A percentile compares a stretch with the other conserved stretches of the same genome.
Evolutionary conservation across 2,329 filamentous ascomycete genomes (phyloP).

Genomic region (Xylaria sp.): DNA sequence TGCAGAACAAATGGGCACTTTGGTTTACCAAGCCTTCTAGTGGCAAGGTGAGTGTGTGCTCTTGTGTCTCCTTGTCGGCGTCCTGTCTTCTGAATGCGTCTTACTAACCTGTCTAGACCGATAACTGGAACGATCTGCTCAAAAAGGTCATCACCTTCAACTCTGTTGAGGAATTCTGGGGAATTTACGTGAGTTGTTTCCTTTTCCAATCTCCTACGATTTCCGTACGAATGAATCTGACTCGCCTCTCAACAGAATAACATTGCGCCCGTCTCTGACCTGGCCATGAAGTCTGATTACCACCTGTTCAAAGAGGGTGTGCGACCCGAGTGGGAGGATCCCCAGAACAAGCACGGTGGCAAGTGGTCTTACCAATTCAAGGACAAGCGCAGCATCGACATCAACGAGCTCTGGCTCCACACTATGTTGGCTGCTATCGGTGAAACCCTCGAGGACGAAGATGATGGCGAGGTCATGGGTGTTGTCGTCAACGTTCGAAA

Average conservation of each 20-base stretch:
- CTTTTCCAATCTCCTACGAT: neutral
- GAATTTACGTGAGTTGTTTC: conserved; percentile 75
- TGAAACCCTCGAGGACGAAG: conserved; percentile 92
- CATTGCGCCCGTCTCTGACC: conserved; percentile 90
- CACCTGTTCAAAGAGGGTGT: conserved; percentile 98
- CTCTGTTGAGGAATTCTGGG: conserved; percentile 99
- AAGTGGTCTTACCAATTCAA: conserved; percentile 99
- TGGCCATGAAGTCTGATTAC: conserved; percentile 97
- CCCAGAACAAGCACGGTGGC: conserved; percentile 97
- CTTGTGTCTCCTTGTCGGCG: neutral
- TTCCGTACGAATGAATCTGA: neutral
- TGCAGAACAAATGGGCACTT: conserved; percentile 96
- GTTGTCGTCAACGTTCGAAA: conserved; percentile 99
- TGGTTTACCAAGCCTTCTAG: conserved; percentile 99
- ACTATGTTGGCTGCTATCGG: conserved; percentile 95
- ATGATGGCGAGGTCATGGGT: conserved; percentile 96
- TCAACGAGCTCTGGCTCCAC: conserved; percentile 94
- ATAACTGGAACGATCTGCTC: conserved; percentile 97
- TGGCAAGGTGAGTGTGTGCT: conserved; percentile 65
- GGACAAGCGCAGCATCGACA: conserved; percentile 85
- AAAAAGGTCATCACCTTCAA: conserved; percentile 99
- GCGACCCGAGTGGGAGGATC: conserved; percentile 96
- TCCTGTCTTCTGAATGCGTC: neutral
- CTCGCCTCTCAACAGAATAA: conserved; percentile 69
- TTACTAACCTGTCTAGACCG: conserved; percentile 54